Conservation (phyloP, 352 stramenopile species). For the Globisporangium abappressorium region DNA sequence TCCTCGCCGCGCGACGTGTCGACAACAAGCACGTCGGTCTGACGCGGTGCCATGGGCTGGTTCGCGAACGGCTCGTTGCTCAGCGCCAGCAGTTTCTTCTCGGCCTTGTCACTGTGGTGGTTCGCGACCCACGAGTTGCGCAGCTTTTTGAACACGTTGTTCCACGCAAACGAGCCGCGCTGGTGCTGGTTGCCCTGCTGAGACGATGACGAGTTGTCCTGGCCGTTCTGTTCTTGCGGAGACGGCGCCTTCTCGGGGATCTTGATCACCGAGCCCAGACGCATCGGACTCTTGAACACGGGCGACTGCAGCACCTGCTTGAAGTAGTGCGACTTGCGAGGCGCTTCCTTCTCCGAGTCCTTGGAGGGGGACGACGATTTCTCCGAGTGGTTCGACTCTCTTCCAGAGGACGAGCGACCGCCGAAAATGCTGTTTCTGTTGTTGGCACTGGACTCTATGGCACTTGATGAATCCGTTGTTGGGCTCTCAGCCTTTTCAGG, state of each 20-base stretch:
- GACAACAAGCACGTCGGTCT: conserved; percentile 71
- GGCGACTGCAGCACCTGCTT: conserved; percentile 84
- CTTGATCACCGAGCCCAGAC: conserved; percentile 72
- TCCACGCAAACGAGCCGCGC: conserved; percentile 72
- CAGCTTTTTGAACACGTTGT: conserved; percentile 77
- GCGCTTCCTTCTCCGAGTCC: conserved; percentile 24
- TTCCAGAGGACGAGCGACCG: conserved; percentile 10
- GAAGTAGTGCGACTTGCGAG: conserved; percentile 79
- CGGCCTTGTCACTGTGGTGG: conserved; percentile 44
- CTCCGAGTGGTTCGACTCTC: conserved; percentile 15
- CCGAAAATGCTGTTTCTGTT: conserved; percentile 4
- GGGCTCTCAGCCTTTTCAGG: conserved; percentile 15
- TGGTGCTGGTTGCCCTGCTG: conserved; percentile 13
- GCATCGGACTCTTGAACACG: conserved; percentile 79
- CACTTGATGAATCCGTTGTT: conserved; percentile 15
- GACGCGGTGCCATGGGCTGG: conserved; percentile 39
- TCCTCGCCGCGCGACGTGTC: conserved; percentile 84
- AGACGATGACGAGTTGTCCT: conserved; percentile 20
- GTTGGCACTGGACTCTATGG: conserved; percentile 13
- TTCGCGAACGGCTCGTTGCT: conserved; percentile 65
- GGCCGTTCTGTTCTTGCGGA: conserved; percentile 24
- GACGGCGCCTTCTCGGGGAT: conserved; percentile 48
- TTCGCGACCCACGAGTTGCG: conserved; percentile 77
- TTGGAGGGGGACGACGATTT: conserved; percentile 19
- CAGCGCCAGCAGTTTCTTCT: conserved; percentile 72